Evolutionary conservation across 441 rosid genomes (phyloP).

Genomic region (Iberis amara): DNA sequence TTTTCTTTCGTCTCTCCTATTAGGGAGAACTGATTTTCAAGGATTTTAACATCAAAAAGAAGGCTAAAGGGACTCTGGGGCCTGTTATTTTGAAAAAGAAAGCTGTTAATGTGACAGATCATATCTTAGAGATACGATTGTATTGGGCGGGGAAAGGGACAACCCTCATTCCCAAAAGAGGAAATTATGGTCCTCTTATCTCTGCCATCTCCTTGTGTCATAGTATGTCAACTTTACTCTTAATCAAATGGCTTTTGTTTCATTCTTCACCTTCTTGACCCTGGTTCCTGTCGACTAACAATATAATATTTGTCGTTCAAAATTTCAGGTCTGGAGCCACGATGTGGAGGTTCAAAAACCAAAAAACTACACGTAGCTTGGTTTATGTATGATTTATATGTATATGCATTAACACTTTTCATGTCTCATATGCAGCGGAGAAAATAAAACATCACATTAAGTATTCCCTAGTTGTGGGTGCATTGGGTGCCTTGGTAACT

Average conservation of each 20-base stretch:
- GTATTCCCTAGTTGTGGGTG: constrained; percentile 5
- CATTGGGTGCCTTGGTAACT: background rate
- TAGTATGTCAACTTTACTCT: background rate
- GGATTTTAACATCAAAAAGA: constrained; percentile 43
- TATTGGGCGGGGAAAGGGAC: constrained; percentile 35
- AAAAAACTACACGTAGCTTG: background rate
- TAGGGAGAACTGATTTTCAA: constrained; percentile 37
- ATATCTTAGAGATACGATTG: constrained; percentile 25
- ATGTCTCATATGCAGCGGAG: constrained; percentile 13
- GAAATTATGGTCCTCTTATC: constrained; percentile 29
- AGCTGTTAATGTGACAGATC: constrained; percentile 9
- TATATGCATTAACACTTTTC: constrained; percentile 4
- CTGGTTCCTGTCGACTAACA: background rate
- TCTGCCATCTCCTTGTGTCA: constrained; percentile 34
- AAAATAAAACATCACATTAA: background rate
- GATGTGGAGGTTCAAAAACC: constrained; percentile 21
- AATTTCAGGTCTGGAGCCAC: constrained; percentile 18
- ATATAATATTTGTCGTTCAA: background rate
- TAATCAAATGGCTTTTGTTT: background rate
- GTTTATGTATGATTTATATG: background rate
- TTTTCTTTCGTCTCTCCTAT: background rate
- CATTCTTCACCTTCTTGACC: background rate
- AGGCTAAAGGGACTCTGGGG: constrained; percentile 33
- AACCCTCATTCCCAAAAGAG: constrained; percentile 23
- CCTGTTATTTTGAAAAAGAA: constrained; percentile 22